Evolutionary conservation across 805 yeast genomes (phyloP), one percentile per base, ranked within the genome.

Genomic region (Clavispora fructus): DNA sequence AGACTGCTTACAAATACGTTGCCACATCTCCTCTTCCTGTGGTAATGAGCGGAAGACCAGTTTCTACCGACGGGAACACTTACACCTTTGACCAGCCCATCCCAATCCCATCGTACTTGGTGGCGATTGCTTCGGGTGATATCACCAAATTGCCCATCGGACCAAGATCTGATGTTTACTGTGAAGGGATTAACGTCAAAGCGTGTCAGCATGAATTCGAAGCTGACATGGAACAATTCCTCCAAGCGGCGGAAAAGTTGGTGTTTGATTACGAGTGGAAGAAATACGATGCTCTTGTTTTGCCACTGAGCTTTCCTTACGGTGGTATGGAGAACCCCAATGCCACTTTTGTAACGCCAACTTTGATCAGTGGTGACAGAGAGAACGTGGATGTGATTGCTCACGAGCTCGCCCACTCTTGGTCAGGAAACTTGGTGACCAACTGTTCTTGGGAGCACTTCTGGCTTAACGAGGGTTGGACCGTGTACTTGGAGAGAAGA

Each of bases 291-390:
- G 85, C 88, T 28, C 72, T 90, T 35, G 82, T 90, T 29, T 78
- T 89, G 52, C 96, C 95, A 2, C 77, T 83, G 45, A 79, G 81
- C 7, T 77, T 79, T 67, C 95, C 96, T 3, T 90, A 87, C 58
- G 96, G 96, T 51, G 97, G 97, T 45, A 90, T 90, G 96, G 96
- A 90, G 68, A 87, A 88, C 60, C 95, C 96, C 49, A 88, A 89
- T 60, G 81, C 88, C 64, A 88, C 96, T 0, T 88, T 88, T 66
- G 91, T 90, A 8, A 88, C 96, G 0, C 96, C 96, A 40, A 89
- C 97, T 1, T 72, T 90, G 50, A 79, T 90, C 38, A 79, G 91
- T 13, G 90, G 91, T 35, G 96, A 89, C 65, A 75, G 91, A 47
- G 83, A 87, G 47, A 87, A 89, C 53, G 89, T 89, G 16, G 90